phyloP scores from a whole-genome alignment of 1,284 basidiomycete genomes.

The Dichomitus squalens region DNA sequence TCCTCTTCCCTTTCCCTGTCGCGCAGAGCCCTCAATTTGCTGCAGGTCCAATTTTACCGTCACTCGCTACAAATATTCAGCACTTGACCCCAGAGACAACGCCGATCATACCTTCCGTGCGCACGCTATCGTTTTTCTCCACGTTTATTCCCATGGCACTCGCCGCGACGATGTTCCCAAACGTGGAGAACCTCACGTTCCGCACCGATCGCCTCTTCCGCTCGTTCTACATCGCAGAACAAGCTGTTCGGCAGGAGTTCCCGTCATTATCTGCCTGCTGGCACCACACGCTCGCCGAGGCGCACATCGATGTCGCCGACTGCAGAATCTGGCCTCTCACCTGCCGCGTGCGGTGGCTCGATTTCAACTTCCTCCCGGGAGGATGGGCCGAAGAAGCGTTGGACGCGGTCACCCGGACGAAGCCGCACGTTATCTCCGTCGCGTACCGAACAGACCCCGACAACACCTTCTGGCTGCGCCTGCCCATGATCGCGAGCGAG shows the following conservation, averaged over 20 bases:
- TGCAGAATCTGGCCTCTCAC: slow-evolving; percentile 13
- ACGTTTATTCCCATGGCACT: slow-evolving; percentile 7
- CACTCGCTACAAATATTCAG: background rate
- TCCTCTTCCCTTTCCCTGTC: background rate
- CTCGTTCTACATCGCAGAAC: background rate
- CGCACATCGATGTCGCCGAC: slow-evolving; percentile 15
- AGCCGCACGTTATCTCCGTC: slow-evolving; percentile 10
- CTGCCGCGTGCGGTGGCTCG: slow-evolving; percentile 12
- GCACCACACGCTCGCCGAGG: slow-evolving; percentile 8
- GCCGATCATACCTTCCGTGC: slow-evolving; percentile 8
- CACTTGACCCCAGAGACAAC: background rate
- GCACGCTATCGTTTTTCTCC: slow-evolving; percentile 2
- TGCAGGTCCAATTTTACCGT: background rate
- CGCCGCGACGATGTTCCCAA: slow-evolving; percentile 7
- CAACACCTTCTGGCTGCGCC: slow-evolving; percentile 12
- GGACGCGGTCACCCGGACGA: slow-evolving; percentile 3
- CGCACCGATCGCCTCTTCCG: slow-evolving; percentile 6
- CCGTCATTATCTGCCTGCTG: background rate
- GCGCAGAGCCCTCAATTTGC: background rate
- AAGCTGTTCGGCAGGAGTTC: background rate
- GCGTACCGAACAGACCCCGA: slow-evolving; percentile 12
- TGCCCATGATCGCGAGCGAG: slow-evolving; percentile 6
- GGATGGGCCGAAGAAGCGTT: slow-evolving; percentile 8
- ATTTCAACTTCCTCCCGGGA: slow-evolving; percentile 11
- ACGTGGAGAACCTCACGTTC: slow-evolving; percentile 7